Conservation (phyloP, 208 protist genomes). For the Acanthamoeba healyi region DNA sequence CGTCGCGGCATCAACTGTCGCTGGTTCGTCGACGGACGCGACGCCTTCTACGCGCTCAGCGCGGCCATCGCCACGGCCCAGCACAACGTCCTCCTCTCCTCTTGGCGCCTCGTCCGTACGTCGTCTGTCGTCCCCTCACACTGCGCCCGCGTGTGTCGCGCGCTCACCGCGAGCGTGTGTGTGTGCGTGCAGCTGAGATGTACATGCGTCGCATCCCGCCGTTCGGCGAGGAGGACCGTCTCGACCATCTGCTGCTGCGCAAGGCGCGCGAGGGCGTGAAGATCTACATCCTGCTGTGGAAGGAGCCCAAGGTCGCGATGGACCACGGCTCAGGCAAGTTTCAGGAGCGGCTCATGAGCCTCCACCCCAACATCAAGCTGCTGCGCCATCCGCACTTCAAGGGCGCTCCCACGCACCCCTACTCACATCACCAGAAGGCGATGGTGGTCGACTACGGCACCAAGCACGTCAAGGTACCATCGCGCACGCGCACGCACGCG, state of each 20-base stretch:
- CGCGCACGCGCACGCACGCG: not conserved
- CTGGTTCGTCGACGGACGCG: slow-evolving; percentile 70
- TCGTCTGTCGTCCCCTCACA: not conserved
- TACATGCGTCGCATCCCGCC: slow-evolving; percentile 11
- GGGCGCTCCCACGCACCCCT: slow-evolving; percentile 6
- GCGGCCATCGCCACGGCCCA: not conserved
- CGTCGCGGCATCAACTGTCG: not conserved
- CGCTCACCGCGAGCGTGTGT: too few species aligned
- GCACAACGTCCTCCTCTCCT: slow-evolving; percentile 22
- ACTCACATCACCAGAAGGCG: slow-evolving; percentile 66
- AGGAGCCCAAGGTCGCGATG: slow-evolving; percentile 69
- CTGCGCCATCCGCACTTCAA: slow-evolving; percentile 60
- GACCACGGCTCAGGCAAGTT: slow-evolving; percentile 15
- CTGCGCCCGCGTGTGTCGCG: too few species aligned
- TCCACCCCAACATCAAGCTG: slow-evolving; percentile 55
- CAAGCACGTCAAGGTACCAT: slow-evolving; percentile 21
- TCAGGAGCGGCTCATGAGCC: slow-evolving; percentile 56
- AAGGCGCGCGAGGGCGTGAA: slow-evolving; percentile 50
- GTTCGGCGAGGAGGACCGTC: not conserved
- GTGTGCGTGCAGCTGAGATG: slow-evolving; percentile 22
- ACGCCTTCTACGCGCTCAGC: slow-evolving; percentile 11
- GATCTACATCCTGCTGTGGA: slow-evolving; percentile 67
- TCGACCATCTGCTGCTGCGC: not conserved
- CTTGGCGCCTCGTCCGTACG: slow-evolving; percentile 50
- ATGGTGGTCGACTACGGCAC: slow-evolving; percentile 71